Conservation (phyloP, 2,329 filamentous ascomycete species). For the Arachnomyces sp. region DNA sequence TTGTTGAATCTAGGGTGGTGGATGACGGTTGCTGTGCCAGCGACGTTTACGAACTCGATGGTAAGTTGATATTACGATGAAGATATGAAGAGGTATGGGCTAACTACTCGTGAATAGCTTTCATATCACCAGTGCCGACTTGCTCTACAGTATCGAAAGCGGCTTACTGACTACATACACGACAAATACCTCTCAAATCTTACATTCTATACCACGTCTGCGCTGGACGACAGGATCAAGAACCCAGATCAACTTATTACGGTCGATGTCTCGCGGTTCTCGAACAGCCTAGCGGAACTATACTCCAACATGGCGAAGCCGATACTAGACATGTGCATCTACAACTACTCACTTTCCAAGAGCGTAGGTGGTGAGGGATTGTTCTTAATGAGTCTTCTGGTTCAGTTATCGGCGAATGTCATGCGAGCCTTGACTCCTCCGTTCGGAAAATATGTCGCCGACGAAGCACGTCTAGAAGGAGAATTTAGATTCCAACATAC, state of each 20-base stretch:
- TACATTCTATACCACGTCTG: conserved; percentile 94
- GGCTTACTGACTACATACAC: conserved; percentile 90
- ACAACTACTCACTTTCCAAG: conserved; percentile 87
- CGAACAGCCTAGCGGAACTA: conserved; percentile 85
- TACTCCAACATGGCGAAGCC: conserved; percentile 97
- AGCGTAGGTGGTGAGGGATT: conserved; percentile 95
- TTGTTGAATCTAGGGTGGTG: conserved; percentile 86
- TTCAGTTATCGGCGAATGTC: conserved; percentile 83
- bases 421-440: conserved; percentile 94
- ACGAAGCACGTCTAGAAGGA: conserved; percentile 87
- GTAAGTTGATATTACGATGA: conserved; percentile 42
- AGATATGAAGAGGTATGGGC: background rate
- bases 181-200: conserved; percentile 94
- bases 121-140: conserved; percentile 96
- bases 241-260: conserved; percentile 97
- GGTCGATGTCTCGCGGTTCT: conserved; percentile 93
- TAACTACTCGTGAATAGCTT: conserved; percentile 48
- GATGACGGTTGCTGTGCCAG: conserved; percentile 95
- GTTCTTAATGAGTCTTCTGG: conserved; percentile 88
- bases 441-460: conserved; percentile 95
- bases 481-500: conserved; percentile 96
- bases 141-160: conserved; percentile 83
- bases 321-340: conserved; percentile 89
- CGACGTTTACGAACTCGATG: conserved; percentile 98
- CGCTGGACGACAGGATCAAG: conserved; percentile 94